Conservation (phyloP, 306 rosid species). For the Urtica urens region DNA sequence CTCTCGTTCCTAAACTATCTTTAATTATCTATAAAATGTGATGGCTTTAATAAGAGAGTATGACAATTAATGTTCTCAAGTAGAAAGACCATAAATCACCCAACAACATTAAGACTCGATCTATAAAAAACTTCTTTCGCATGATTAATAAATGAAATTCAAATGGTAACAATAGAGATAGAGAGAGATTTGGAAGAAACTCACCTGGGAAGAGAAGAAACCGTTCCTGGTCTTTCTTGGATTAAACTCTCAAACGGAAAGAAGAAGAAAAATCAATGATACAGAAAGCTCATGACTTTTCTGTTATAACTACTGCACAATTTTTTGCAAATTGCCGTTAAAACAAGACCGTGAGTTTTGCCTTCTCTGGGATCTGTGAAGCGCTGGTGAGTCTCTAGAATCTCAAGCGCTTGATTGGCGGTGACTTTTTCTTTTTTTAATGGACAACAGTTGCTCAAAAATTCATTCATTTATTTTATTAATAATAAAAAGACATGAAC, state of each 20-base stretch:
- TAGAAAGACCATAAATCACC: not conserved
- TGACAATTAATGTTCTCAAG: too few species aligned
- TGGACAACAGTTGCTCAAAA: conserved; percentile 3
- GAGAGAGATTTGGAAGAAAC: not conserved
- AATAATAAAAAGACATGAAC: not conserved
- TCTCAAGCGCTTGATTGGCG: not conserved
- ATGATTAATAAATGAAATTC: not conserved
- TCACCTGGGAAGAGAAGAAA: conserved; percentile 15
- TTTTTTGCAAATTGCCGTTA: conserved; percentile 10
- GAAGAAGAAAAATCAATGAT: not conserved
- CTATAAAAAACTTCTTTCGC: not conserved
- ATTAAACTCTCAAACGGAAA: conserved; percentile 1
- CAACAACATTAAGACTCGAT: not conserved
- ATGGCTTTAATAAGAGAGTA: not conserved
- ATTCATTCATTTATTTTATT: not conserved
- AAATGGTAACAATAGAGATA: not conserved
- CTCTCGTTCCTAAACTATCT: not conserved
- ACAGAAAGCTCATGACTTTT: not conserved
- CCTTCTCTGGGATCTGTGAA: conserved; percentile 18
- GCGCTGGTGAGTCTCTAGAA: not conserved
- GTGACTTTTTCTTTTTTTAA: not conserved
- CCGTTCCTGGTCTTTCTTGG: conserved; percentile 12
- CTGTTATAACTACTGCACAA: not conserved
- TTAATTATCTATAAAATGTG: too few species aligned
- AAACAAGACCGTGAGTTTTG: not conserved